Evolutionary conservation across 495 filamentous ascomycete genomes (phyloP).

Genomic region (Evernia prunastri): DNA sequence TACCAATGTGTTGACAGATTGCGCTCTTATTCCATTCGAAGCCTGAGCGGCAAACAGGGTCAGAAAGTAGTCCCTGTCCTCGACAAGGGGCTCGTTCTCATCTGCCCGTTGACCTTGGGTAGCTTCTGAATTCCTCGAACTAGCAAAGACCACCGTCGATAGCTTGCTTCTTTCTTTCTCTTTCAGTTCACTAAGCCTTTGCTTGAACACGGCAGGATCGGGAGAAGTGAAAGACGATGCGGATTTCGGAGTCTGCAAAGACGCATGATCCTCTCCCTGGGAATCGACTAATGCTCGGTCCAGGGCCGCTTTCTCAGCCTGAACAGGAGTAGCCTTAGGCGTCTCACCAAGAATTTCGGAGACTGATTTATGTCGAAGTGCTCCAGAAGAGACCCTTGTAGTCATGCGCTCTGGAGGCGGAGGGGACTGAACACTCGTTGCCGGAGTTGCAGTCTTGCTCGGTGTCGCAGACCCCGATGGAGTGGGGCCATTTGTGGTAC

Average conservation of each 20-base stretch:
- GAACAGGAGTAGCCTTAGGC: conserved; percentile 39
- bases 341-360: conserved; percentile 65
- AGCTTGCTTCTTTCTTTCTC: conserved; percentile 57
- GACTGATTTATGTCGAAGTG: conserved; percentile 64
- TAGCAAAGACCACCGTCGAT: conserved; percentile 74
- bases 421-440: conserved; percentile 30
- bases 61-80: conserved; percentile 69
- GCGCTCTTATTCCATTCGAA: conserved; percentile 52
- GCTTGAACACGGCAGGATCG: conserved; percentile 40
- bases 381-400: conserved; percentile 58
- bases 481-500: conserved; percentile 9
- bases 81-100: conserved; percentile 38
- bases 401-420: conserved; percentile 51
- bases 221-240: conserved; percentile 32
- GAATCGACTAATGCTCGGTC: conserved; percentile 27
- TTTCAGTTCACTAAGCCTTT: conserved; percentile 50
- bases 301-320: conserved; percentile 31
- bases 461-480: conserved; percentile 20
- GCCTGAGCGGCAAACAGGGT: conserved; percentile 69
- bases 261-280: conserved; percentile 31
- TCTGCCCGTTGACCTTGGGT: conserved; percentile 34
- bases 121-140: conserved; percentile 29
- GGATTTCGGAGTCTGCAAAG: conserved; percentile 37
- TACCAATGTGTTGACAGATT: conserved; percentile 60
- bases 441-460: conserved; percentile 17